Evolutionary conservation across 1,284 basidiomycete species (phyloP).

Genomic region (Irpex rosettiformis): DNA sequence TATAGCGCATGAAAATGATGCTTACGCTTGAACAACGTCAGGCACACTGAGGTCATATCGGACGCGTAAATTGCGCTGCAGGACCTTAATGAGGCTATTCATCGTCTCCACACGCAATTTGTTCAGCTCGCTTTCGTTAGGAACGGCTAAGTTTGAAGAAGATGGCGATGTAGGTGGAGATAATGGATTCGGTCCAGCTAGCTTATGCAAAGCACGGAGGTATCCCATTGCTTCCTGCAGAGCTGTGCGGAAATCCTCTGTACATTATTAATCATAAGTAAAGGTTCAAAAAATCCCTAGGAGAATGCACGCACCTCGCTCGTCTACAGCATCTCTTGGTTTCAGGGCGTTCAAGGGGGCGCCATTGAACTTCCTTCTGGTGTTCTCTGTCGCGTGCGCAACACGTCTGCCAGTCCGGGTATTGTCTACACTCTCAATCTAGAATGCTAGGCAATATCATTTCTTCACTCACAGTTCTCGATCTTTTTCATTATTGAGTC

Average conservation of each 20-base stretch:
- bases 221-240: slow-evolving; percentile 57
- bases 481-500: slow-evolving; percentile 60
- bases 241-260: slow-evolving; percentile 69
- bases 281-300: background rate
- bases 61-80: slow-evolving; percentile 77
- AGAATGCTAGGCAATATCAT: slow-evolving; percentile 1
- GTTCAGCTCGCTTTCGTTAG: slow-evolving; percentile 47
- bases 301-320: slow-evolving; percentile 23
- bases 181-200: slow-evolving; percentile 31
- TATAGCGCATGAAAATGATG: slow-evolving; percentile 8
- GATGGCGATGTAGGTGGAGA: slow-evolving; percentile 45
- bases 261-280: background rate
- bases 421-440: slow-evolving; percentile 14
- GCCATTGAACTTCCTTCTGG: slow-evolving; percentile 38
- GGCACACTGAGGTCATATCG: slow-evolving; percentile 70
- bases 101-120: slow-evolving; percentile 60
- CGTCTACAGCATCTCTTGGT: slow-evolving; percentile 22
- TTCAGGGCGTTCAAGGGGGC: slow-evolving; percentile 10
- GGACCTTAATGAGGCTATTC: slow-evolving; percentile 61
- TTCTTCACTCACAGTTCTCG: slow-evolving; percentile 49
- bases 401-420: slow-evolving; percentile 37
- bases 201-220: slow-evolving; percentile 49
- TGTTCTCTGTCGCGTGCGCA: slow-evolving; percentile 25
- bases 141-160: slow-evolving; percentile 32
- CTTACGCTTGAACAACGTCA: slow-evolving; percentile 74